Base-by-base conservation (phyloP, 2,329 filamentous ascomycete genomes). In the Phoma sp. region DNA sequence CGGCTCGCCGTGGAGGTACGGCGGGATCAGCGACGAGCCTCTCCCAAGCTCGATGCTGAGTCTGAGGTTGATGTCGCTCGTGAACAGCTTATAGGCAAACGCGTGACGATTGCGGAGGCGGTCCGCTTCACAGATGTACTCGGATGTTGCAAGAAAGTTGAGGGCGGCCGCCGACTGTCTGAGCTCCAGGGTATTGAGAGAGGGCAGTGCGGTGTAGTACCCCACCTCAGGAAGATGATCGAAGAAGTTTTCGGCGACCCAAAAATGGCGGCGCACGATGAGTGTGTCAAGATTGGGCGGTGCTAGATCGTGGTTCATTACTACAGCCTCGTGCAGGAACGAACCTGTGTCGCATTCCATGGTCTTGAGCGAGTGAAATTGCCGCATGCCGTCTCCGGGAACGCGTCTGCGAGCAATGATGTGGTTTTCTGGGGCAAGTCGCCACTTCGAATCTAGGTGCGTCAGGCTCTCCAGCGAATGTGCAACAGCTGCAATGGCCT, bases 291-390 rank as follows among this genome's bases (percentile, higher is more conserved):
- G 57, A 13, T 68, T 68, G 0, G 71, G 72, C 3, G 72, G 72
- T 5, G 65, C 66, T 3, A 73, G 58, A 5, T 61, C 56, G 51
- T 53, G 64, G 27, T 65, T 65, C 60, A 66, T 65, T 4, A 70
- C 48, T 44, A 72, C 57, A 15, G 60, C 59, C 24, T 63, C 59
- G 39, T 73, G 66, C 2, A 74, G 52, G 33, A 74, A 73, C 0
- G 72, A 74, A 7, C 47, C 64, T 1, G 62, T 67, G 17, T 72
- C 70, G 40, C 70, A 70, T 15, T 72, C 65, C 5, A 74, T 38
- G 35, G 58, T 65, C 10, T 57, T 64, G n/a, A 74, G 61, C 3
- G 50, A 46, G 36, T 71, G 63, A 38, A 73, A 74, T n/a, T 67
- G 44, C 10, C 70, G 69, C 65, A 73, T 61, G 1, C 72, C 71